These are phyloP conservation scores for Cladosporium velox DNA, from an alignment of 2,329 filamentous ascomycete species.

Conservation along the genomic window DNA sequence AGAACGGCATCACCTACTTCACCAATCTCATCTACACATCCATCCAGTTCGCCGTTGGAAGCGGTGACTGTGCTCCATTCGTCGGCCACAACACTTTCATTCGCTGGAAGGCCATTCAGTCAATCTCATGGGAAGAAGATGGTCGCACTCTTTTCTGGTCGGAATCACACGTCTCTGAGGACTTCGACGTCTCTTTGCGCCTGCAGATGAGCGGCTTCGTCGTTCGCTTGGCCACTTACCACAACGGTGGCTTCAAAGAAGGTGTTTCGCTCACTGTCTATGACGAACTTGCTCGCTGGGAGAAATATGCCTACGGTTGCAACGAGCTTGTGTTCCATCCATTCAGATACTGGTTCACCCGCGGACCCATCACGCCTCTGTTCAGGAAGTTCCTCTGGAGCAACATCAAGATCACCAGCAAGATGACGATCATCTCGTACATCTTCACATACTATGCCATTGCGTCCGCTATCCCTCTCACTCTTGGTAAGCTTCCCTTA, in stretches of 20 bases:
- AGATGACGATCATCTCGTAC: constrained; percentile 71
- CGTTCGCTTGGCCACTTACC: constrained; percentile 69
- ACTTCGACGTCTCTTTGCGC: constrained; percentile 74
- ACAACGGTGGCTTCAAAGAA: constrained; percentile 70
- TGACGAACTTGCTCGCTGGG: constrained; percentile 71
- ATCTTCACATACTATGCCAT: constrained; percentile 74
- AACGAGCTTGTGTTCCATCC: constrained; percentile 72
- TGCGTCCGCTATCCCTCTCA: constrained; percentile 66
- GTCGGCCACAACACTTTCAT: constrained; percentile 78
- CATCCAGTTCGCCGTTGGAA: constrained; percentile 69
- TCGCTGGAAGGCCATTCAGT: constrained; percentile 66
- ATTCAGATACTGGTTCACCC: constrained; percentile 60
- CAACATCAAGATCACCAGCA: constrained; percentile 65
- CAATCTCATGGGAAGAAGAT: constrained; percentile 60
- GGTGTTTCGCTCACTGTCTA: constrained; percentile 73
- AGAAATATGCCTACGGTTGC: constrained; percentile 72
- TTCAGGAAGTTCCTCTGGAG: constrained; percentile 63
- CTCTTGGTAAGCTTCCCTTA: constrained; percentile 41
- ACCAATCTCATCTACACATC: constrained; percentile 76
- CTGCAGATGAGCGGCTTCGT: constrained; percentile 69
- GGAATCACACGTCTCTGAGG: constrained; percentile 73
- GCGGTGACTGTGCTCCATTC: constrained; percentile 72
- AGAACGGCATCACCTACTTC: constrained; percentile 77
- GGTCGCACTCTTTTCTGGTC: constrained; percentile 71
- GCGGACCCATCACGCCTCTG: constrained; percentile 65